A percentile compares a stretch with the other conserved stretches of the same genome.
These are phyloP conservation scores for Chrysochromulina parva DNA, from an alignment of 78 protist genomes.

Conservation along the genomic window DNA sequence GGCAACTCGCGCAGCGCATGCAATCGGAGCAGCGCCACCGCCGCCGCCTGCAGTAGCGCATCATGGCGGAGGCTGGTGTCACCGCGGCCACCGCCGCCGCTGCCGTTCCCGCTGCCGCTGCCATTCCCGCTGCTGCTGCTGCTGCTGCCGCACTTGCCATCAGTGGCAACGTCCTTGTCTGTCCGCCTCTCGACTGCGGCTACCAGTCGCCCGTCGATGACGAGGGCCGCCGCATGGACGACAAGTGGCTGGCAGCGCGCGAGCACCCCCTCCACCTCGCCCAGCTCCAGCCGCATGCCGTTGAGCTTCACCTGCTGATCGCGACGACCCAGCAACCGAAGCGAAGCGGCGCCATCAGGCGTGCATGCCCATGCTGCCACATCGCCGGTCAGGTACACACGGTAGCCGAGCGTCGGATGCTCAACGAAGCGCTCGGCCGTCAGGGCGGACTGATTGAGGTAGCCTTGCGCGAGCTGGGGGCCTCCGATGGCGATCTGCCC, in stretches of 20 bases:
- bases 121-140: too few relatives aligned
- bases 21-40: not conserved
- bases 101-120: too few relatives aligned
- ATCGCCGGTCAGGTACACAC: not conserved
- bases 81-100: too few relatives aligned
- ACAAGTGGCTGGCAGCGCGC: not conserved
- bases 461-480: not conserved
- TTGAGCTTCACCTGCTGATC: not conserved
- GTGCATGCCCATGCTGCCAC: not conserved
- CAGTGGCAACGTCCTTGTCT: too few relatives aligned
- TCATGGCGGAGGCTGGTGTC: too few relatives aligned
- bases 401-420: not conserved
- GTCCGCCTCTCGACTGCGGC: not conserved
- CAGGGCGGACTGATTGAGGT: not conserved
- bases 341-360: not conserved
- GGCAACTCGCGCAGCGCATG: not conserved
- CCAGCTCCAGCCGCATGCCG: slow-evolving; percentile 2
- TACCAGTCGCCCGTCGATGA: not conserved
- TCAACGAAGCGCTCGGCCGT: not conserved
- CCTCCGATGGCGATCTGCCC: not conserved
- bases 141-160: too few relatives aligned
- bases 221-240: not conserved
- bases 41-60: not conserved
- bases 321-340: not conserved
- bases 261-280: not conserved